phyloP scores from a whole-genome alignment of 768 basidiomycete genomes.

The Mycena galopus region DNA sequence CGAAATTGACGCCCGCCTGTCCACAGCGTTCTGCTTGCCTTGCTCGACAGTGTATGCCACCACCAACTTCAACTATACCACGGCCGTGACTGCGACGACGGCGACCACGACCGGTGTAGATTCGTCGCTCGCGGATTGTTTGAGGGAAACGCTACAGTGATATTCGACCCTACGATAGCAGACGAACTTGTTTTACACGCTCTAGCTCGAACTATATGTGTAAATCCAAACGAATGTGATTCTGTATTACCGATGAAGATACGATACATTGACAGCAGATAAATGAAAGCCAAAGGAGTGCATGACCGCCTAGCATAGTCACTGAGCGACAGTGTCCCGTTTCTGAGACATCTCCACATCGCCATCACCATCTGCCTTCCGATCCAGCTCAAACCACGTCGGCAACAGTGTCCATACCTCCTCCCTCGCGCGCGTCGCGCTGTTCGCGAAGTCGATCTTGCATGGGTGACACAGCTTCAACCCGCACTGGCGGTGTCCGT shows the following conservation, averaged over 20 bases:
- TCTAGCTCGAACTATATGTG: not conserved
- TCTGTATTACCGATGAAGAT: slow-evolving; percentile 2
- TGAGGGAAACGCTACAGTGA: not conserved
- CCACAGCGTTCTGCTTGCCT: slow-evolving; percentile 21
- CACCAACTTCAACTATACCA: too few species aligned
- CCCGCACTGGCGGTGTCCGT: slow-evolving; percentile 67
- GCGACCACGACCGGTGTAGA: too few species aligned
- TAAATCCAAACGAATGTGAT: slow-evolving; percentile 26
- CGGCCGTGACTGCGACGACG: not conserved
- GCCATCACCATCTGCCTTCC: slow-evolving; percentile 1
- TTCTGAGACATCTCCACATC: not conserved
- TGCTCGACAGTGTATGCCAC: slow-evolving; percentile 21
- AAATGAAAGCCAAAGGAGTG: slow-evolving; percentile 27
- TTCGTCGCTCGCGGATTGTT: too few species aligned
- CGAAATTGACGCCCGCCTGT: not conserved
- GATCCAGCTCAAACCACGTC: slow-evolving; percentile 70
- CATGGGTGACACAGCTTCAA: slow-evolving; percentile 67
- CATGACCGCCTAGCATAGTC: not conserved
- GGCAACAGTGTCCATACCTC: slow-evolving; percentile 75
- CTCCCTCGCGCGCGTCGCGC: slow-evolving; percentile 59
- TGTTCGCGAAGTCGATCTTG: slow-evolving; percentile 60
- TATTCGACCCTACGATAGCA: too few species aligned
- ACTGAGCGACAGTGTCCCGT: slow-evolving; percentile 2
- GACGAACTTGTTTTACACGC: too few species aligned
- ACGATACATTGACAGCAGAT: slow-evolving; percentile 11